A percentile compares a stretch with the other conserved stretches of the same genome.
These are phyloP conservation scores for Vitis hybrid DNA, from an alignment of 177 flowering plant species.

Conservation along the genomic window DNA sequence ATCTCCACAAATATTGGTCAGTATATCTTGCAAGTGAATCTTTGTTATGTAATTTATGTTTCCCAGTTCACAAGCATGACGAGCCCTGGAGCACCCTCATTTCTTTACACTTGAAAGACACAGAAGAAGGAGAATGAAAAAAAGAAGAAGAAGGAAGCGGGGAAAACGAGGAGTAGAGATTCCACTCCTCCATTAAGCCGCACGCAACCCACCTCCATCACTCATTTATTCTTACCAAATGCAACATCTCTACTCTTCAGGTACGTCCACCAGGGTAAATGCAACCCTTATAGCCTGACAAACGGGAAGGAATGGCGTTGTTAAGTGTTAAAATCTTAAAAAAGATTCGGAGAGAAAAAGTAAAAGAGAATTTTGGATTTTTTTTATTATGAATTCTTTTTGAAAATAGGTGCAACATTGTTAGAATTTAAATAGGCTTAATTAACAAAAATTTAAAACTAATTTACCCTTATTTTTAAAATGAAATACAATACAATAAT, in stretches of 20 bases:
- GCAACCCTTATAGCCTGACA: slow-evolving; percentile 36
- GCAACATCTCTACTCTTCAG: slow-evolving; percentile 12
- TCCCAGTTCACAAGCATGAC: neutral
- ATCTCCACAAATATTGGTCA: too few relatives aligned
- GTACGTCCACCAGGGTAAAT: slow-evolving; percentile 27
- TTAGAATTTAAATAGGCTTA: too few relatives aligned
- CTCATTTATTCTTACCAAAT: neutral
- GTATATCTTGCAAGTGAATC: too few relatives aligned
- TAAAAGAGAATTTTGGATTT: too few relatives aligned
- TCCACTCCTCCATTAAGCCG: neutral
- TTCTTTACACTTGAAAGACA: neutral
- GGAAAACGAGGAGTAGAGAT: neutral
- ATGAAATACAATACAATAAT: too few relatives aligned
- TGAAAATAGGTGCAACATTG: too few relatives aligned
- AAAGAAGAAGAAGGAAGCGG: neutral
- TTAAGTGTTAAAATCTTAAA: too few relatives aligned
- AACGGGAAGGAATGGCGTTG: neutral
- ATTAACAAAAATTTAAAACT: too few relatives aligned
- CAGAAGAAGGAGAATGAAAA: neutral
- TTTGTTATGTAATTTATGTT: too few relatives aligned
- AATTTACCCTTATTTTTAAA: too few relatives aligned
- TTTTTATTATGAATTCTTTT: too few relatives aligned
- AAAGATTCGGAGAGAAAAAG: too few relatives aligned
- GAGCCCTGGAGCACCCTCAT: neutral
- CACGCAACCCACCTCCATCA: neutral